A percentile compares a stretch with the other conserved stretches of the same genome.
Evolutionary conservation across 495 filamentous ascomycete species (phyloP).

Genomic region (Talaromyces nanjingensis): DNA sequence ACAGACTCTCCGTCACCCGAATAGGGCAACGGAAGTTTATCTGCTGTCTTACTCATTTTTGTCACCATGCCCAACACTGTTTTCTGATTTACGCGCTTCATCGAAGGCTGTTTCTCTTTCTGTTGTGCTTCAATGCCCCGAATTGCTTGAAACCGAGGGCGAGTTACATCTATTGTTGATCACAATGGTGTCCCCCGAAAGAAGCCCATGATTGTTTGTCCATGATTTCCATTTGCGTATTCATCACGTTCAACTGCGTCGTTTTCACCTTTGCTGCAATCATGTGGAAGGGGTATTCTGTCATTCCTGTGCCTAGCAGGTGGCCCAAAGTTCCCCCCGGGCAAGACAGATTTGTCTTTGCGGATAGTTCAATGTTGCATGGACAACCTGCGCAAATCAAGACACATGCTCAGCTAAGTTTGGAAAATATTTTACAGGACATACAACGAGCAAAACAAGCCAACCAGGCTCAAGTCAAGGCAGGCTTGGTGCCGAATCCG

Average conservation of each 20-base stretch:
- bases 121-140: neutral
- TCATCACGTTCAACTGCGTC: neutral
- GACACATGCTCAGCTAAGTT: slow-evolving; percentile 30
- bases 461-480: slow-evolving; percentile 20
- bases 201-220: neutral
- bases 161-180: neutral
- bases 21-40: neutral
- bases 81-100: neutral
- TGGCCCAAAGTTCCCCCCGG: slow-evolving; percentile 2
- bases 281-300: slow-evolving; percentile 3
- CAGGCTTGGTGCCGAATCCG: slow-evolving; percentile 15
- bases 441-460: slow-evolving; percentile 16
- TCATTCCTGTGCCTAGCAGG: neutral
- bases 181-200: neutral
- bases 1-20: neutral
- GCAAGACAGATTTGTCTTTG: slow-evolving; percentile 9
- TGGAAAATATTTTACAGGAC: slow-evolving; percentile 30
- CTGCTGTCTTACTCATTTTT: neutral
- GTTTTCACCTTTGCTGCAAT: neutral
- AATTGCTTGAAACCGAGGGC: neutral
- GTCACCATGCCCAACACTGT: neutral
- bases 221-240: neutral
- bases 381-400: slow-evolving; percentile 16
- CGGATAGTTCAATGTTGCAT: slow-evolving; percentile 14
- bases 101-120: neutral